Percentiles rank a stretch among this genome's conserved stretches.
These are phyloP conservation scores for Yamagishiella unicocca DNA, from an alignment of 139 green algal species.

Conservation along the genomic window DNA sequence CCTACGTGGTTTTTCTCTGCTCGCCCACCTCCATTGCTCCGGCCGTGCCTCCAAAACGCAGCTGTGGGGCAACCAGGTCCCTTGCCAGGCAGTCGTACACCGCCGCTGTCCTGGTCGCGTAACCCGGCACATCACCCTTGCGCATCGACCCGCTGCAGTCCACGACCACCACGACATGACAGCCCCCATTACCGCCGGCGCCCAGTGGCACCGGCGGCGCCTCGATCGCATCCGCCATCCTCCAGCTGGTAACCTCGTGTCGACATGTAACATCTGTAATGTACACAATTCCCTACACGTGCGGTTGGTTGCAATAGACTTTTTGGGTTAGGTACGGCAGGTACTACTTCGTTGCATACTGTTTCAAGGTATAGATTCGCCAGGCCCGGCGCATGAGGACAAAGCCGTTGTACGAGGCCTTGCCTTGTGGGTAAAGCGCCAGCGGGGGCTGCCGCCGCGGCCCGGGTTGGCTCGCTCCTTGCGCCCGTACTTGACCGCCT, in stretches of 20 bases:
- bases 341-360: not conserved
- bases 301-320: not conserved
- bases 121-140: constrained; percentile 56
- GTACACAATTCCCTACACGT: constrained; percentile 51
- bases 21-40: constrained; percentile 40
- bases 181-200: not conserved
- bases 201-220: not conserved
- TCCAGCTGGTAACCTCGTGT: constrained; percentile 63
- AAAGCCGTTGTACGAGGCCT: not conserved
- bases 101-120: constrained; percentile 22
- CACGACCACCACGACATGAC: constrained; percentile 58
- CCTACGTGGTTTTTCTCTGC: no score
- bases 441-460: constrained; percentile 41
- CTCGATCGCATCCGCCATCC: not conserved
- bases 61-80: constrained; percentile 52
- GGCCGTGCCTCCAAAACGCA: not conserved
- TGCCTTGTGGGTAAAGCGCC: constrained; percentile 53
- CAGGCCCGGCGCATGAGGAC: not conserved
- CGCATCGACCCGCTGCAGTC: constrained; percentile 61
- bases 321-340: not conserved
- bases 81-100: constrained; percentile 57
- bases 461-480: constrained; percentile 47
- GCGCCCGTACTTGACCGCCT: constrained; percentile 56
- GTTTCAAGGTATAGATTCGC: not conserved
- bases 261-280: constrained; percentile 59